Conservation (phyloP, 2,329 filamentous ascomycete species). For the Exutisphaerella laricina region DNA sequence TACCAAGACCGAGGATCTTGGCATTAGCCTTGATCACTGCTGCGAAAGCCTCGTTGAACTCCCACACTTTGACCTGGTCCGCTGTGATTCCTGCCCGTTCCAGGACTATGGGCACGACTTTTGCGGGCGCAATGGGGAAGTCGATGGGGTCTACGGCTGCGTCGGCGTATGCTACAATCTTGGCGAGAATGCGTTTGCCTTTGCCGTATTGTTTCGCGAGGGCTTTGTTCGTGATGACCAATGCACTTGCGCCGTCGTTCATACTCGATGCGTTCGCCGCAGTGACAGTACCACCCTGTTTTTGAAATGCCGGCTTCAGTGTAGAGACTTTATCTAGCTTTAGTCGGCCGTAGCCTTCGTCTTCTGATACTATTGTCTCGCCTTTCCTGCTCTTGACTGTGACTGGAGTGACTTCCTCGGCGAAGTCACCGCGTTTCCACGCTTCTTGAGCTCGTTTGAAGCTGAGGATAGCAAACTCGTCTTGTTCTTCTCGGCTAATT, state of each 20-base stretch:
- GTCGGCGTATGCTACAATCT: conserved; percentile 79
- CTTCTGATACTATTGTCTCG: conserved; percentile 68
- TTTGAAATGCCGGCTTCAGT: conserved; percentile 85
- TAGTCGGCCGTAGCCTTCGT: conserved; percentile 84
- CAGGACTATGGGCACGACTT: conserved; percentile 85
- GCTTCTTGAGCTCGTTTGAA: conserved; percentile 87
- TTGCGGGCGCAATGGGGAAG: conserved; percentile 87
- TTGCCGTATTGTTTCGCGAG: conserved; percentile 72
- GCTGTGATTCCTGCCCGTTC: conserved; percentile 84
- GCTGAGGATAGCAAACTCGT: conserved; percentile 81
- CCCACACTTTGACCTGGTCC: conserved; percentile 90
- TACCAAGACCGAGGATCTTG: conserved; percentile 78
- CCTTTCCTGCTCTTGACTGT: conserved; percentile 81
- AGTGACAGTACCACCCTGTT: conserved; percentile 84
- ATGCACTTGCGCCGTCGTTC: conserved; percentile 87
- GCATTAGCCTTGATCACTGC: conserved; percentile 92
- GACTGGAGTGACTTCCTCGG: conserved; percentile 84
- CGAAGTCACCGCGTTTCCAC: conserved; percentile 76
- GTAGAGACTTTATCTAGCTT: conserved; percentile 80
- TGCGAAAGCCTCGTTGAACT: conserved; percentile 98
- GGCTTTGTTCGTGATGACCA: conserved; percentile 76
- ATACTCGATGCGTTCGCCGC: conserved; percentile 91
- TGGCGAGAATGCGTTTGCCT: conserved; percentile 75
- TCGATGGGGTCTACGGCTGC: conserved; percentile 87
- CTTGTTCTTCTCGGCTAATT: conserved; percentile 79